Conservation (phyloP, 2,329 filamentous ascomycete species). For the Cladosporium sp. region DNA sequence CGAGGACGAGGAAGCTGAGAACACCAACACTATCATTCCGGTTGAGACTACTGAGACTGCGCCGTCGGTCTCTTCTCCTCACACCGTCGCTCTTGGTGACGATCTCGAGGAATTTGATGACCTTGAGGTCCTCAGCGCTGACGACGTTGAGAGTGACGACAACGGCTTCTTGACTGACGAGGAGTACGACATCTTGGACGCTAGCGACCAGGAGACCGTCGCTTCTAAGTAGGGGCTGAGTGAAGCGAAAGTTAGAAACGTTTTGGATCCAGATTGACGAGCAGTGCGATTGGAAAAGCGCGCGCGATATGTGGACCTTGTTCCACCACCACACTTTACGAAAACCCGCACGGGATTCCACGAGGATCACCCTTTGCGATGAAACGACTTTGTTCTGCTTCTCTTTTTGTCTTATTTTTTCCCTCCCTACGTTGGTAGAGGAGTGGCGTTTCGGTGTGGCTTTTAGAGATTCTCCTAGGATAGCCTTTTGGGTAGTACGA, state of each 20-base stretch:
- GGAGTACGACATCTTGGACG: slow-evolving; percentile 95
- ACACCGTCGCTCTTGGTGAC: slow-evolving; percentile 14
- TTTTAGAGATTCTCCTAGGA: slow-evolving; percentile 1
- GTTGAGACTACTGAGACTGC: slow-evolving; percentile 29
- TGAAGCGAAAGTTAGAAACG: neutral
- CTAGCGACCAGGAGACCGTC: slow-evolving; percentile 74
- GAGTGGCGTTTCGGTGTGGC: neutral
- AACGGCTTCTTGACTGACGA: slow-evolving; percentile 91
- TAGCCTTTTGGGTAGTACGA: neutral
- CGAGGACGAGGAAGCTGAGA: slow-evolving; percentile 56
- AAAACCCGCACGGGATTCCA: neutral
- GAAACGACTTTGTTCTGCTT: neutral
- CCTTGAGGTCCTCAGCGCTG: slow-evolving; percentile 41
- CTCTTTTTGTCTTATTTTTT: neutral
- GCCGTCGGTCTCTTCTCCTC: slow-evolving; percentile 19
- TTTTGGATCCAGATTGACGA: neutral
- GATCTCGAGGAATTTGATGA: slow-evolving; percentile 50
- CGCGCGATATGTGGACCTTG: too few species aligned
- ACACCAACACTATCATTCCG: slow-evolving; percentile 21
- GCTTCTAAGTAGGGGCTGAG: slow-evolving; percentile 17
- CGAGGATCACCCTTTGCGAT: neutral
- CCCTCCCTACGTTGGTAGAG: neutral
- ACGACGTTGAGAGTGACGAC: slow-evolving; percentile 60
- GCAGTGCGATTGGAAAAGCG: neutral
- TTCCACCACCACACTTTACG: neutral